Percentiles rank a stretch among this genome's conserved stretches.
These are phyloP conservation scores for Globisporangium echinulatum DNA, from an alignment of 352 stramenopile genomes.

Conservation along the genomic window DNA sequence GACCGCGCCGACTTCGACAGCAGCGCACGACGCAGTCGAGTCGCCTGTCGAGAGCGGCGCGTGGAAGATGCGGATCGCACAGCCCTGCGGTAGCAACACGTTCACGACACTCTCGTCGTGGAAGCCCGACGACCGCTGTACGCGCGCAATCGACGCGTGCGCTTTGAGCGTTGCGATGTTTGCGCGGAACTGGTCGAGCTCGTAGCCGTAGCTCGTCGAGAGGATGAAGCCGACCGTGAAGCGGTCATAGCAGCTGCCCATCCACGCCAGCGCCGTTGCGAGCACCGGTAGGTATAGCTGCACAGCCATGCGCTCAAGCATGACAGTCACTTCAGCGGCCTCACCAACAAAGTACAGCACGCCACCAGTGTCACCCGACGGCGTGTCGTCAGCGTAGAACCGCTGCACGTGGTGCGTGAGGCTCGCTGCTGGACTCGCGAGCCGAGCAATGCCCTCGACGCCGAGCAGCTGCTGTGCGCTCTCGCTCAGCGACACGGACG, in stretches of 20 bases:
- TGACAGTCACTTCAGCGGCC: conserved; percentile 20
- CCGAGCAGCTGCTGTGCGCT: conserved; percentile 25
- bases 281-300: conserved; percentile 43
- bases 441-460: conserved; percentile 26
- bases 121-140: conserved; percentile 16
- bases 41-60: conserved; percentile 16
- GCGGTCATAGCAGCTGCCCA: conserved; percentile 28
- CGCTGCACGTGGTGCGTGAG: conserved; percentile 36
- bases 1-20: conserved; percentile 13
- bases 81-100: conserved; percentile 23
- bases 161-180: conserved; percentile 50
- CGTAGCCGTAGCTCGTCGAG: conserved; percentile 59
- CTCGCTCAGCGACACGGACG: conserved; percentile 24
- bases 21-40: not conserved
- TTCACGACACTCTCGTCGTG: conserved; percentile 13
- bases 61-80: conserved; percentile 36
- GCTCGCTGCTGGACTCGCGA: conserved; percentile 34
- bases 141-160: conserved; percentile 20
- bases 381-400: conserved; percentile 22
- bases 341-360: conserved; percentile 14
- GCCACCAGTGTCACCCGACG: not conserved
- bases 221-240: conserved; percentile 62
- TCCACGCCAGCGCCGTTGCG: conserved; percentile 29
- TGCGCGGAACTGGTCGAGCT: conserved; percentile 35
- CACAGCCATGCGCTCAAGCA: conserved; percentile 18